These are phyloP conservation scores for Lachnum nothofagi DNA, from an alignment of 2,329 filamentous ascomycete species.

Conservation along the genomic window DNA sequence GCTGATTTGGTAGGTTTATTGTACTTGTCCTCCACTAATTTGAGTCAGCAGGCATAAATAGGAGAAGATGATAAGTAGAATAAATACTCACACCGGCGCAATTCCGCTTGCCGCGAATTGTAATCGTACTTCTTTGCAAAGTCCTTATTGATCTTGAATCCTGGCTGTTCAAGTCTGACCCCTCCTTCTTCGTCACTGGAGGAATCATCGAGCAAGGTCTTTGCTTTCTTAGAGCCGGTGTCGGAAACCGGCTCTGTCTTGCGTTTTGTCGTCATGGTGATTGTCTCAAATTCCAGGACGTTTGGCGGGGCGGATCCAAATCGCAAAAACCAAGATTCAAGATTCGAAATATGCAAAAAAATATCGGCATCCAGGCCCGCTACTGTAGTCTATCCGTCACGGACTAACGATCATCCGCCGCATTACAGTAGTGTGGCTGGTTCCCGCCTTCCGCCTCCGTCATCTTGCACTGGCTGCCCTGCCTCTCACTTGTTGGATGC, in stretches of 20 bases:
- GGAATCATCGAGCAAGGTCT: conserved; percentile 45
- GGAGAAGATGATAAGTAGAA: conserved; percentile 22
- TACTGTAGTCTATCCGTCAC: not conserved
- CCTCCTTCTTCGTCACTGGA: conserved; percentile 29
- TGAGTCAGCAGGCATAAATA: conserved; percentile 12
- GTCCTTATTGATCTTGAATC: conserved; percentile 81
- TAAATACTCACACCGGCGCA: conserved; percentile 55
- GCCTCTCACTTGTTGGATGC: too few relatives aligned
- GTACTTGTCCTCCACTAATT: conserved; percentile 81
- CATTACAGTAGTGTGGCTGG: too few relatives aligned
- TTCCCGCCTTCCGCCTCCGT: too few relatives aligned
- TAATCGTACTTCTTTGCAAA: conserved; percentile 87
- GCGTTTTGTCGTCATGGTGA: conserved; percentile 30
- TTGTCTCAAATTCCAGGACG: not conserved
- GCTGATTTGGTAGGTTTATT: conserved; percentile 38
- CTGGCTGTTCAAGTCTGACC: conserved; percentile 34
- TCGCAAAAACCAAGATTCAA: too few relatives aligned
- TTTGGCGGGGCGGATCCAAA: not conserved
- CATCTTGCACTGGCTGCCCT: too few relatives aligned
- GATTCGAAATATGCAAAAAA: conserved; percentile 4
- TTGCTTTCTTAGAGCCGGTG: conserved; percentile 28
- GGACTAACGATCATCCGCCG: too few relatives aligned
- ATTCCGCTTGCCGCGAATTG: conserved; percentile 94
- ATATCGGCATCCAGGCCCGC: conserved; percentile 1
- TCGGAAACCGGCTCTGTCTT: conserved; percentile 28